Evolutionary conservation across 306 rosid genomes (phyloP), one percentile per base, ranked within the genome.

Genomic region (Cucumis cinereus): DNA sequence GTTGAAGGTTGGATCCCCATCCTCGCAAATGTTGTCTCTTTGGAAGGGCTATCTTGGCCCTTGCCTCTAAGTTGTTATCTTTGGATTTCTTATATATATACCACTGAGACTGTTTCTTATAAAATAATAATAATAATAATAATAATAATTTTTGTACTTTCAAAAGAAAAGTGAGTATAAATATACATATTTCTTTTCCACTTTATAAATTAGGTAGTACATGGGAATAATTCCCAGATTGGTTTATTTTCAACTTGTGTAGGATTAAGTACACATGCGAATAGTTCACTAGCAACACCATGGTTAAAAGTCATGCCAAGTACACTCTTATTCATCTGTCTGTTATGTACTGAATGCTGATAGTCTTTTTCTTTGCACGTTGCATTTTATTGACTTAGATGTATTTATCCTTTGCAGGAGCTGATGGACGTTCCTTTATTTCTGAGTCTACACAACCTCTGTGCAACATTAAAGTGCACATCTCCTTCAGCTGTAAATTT

Each of bases 391-490:
- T 38, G 53, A 57, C 57, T 22, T 52, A 3, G 70, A 28, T 50
- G 62, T 15, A 26, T 82, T 53, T 67, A 19, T 28, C 71, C 30
- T 81, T 79, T 86, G 80, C 90, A 92, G 97, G 99, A 94, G 77
- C 79, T 94, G 86, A 90, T 89, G 1, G 99, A 94, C 80, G 91
- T 92, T 82, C 99, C 98, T n/a, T 79, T 94, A 63, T 94, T 92
- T 83, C 72, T 90, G 86, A 94, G 99, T 82, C 84, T 94, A 85
- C 97, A 94, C 89, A 94, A 81, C 83, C 96, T 94, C 76, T 92
- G 96, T 61, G 85, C 97, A 84, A 94, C 98, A 45, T 91, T 94
- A 13, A 94, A 94, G 83, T 94, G 99, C 87, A 94, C 99, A 62
- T 94, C 99, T 83, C 99, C 99, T 15, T 89, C 97, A 0, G 96